Conservation (phyloP, 202 grass and related monocot genomes). For the Bolboschoenoplectus hybrid region DNA sequence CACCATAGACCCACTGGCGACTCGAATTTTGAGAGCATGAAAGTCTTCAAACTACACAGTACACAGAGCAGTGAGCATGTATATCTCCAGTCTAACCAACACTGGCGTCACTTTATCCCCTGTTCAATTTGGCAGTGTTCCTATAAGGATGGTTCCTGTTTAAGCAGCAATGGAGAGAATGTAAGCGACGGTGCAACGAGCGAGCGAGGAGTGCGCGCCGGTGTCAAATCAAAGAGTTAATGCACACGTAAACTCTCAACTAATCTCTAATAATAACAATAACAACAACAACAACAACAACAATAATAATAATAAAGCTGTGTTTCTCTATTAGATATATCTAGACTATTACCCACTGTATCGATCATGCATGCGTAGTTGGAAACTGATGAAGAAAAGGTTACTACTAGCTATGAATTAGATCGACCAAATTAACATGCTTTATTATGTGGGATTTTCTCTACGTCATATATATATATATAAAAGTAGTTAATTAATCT, state of each 20-base stretch:
- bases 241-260: constrained; percentile 40
- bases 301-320: background rate
- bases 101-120: background rate
- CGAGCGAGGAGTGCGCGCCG: background rate
- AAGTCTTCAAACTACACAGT: background rate
- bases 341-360: background rate
- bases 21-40: constrained; percentile 1
- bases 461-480: too few relatives aligned
- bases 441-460: too few relatives aligned
- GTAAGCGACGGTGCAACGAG: background rate
- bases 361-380: background rate
- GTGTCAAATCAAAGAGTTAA: constrained; percentile 15
- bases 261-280: background rate
- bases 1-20: background rate
- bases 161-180: constrained; percentile 7
- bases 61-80: too few relatives aligned
- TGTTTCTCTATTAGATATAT: background rate
- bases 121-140: too few relatives aligned
- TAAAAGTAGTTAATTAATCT: too few relatives aligned
- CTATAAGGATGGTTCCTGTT: background rate
- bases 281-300: too few relatives aligned
- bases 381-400: too few relatives aligned
- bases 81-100: background rate
- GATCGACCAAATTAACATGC: too few relatives aligned
- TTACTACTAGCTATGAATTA: too few relatives aligned